Evolutionary conservation across 805 yeast species (phyloP).

Genomic region (Lachancea thermotolerans): DNA sequence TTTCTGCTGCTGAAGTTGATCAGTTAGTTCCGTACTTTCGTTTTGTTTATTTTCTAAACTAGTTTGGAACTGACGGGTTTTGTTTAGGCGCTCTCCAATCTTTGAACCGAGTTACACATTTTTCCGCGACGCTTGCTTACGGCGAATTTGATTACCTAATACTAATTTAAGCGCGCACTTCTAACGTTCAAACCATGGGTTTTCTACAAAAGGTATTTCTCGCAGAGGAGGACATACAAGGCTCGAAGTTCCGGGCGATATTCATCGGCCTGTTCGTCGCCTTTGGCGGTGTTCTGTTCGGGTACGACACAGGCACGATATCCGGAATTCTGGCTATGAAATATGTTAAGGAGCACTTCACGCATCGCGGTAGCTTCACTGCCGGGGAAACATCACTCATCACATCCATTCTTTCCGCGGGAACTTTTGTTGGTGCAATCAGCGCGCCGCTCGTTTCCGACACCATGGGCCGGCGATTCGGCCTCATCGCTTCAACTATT

Average conservation of each 20-base stretch:
- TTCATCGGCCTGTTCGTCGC: slow-evolving; percentile 57
- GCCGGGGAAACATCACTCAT: slow-evolving; percentile 50
- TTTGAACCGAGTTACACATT: too few species aligned
- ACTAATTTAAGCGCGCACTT: too few species aligned
- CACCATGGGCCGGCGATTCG: slow-evolving; percentile 47
- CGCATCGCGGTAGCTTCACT: slow-evolving; percentile 33
- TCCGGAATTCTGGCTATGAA: slow-evolving; percentile 62
- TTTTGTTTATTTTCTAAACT: too few species aligned
- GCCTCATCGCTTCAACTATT: slow-evolving; percentile 39
- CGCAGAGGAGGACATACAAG: slow-evolving; percentile 42
- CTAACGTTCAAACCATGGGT: slow-evolving; percentile 8
- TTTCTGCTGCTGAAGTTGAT: too few species aligned
- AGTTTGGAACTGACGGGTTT: too few species aligned
- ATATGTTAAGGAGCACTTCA: slow-evolving; percentile 40
- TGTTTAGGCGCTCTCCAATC: too few species aligned
- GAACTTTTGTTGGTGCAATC: slow-evolving; percentile 64
- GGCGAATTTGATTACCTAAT: too few species aligned
- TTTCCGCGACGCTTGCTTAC: too few species aligned
- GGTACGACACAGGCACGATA: slow-evolving; percentile 65
- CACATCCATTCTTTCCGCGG: slow-evolving; percentile 65
- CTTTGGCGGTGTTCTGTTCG: slow-evolving; percentile 60
- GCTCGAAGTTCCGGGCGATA: slow-evolving; percentile 41
- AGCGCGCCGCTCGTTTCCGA: slow-evolving; percentile 53
- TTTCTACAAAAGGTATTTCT: slow-evolving; percentile 26
- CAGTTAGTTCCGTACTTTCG: too few species aligned